Base-by-base conservation (phyloP, 345 rosid genomes). In the Draba incana region DNA sequence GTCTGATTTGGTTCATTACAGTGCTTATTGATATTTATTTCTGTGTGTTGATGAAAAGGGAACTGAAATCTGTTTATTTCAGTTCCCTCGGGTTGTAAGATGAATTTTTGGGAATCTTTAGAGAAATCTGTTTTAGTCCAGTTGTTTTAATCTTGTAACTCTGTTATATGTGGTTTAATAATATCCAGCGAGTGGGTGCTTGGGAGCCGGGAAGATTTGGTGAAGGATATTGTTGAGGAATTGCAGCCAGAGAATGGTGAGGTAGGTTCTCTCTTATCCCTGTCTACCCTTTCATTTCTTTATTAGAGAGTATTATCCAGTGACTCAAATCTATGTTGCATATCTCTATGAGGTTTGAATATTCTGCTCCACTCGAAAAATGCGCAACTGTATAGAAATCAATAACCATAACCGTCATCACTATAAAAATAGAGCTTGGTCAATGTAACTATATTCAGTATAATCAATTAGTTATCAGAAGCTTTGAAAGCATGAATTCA, bases 161-260 rank as follows among this genome's bases (percentile, higher is more conserved):
- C 60, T 48, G 16, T 58, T 12, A 38, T 10, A 2, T 38, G 58
- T 57, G 68, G 8, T 54, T 51, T 50, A 4, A 50, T 50, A 6
- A 50, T 43, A 43, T 64, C 25, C 86, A 94, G 99, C 79, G 97
- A 91, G 69, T 91, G 97, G 98, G 97, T 93, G 61, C 92, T 93
- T 69, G 97, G 98, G 53, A 88, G 84, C 73, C 83, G 92, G 48
- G 99, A 91, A 78, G 96, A 94, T 87, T 83, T 94, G 77, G 97
- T 81, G 57, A 94, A 87, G 83, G 96, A 94, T 78, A 82, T 91
- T 57, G 51, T 85, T 65, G 78, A 85, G 27, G 92, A 85, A 74
- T 56, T 94, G 79, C 89, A 81, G 77, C 88, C 85, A 30, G 86
- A 84, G 62, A 84, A 79, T 30, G 86, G 90, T 51, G 99, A 91